Base-by-base conservation (phyloP, 768 basidiomycete genomes). In the Suillus alpinus region DNA sequence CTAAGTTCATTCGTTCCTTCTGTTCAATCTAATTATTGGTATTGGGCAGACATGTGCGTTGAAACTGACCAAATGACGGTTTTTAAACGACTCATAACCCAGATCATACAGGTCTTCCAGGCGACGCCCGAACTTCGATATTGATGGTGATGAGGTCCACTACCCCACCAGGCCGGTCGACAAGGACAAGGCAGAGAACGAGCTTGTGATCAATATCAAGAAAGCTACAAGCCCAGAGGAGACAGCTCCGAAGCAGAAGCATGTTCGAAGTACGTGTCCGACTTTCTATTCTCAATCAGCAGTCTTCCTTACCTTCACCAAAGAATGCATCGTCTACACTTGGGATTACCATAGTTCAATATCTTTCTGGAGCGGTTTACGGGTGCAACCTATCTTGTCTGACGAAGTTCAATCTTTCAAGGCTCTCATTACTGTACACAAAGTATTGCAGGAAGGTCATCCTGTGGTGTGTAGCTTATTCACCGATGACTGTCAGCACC, bases 351-450 rank as follows among this genome's bases (percentile, higher is more conserved):
- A 98, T 69, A 92, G 95, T 20, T 98, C 95, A 39, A 88, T 93
- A 67, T 95, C 95, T 6, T 98, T 98, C 73, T 99, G 97, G 97
- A 94, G 93, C 67, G 94, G 94, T 32, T 82, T 99, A 7, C 84
- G 97, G 34, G 97, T 98, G 2, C 96, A 98, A 65, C 97, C 97
- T 44, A 97, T 99, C 68, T 78, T 99, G 31, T 86, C 95, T 4
- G 97, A 99, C 74, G 97, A 99, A 78, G 86, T 98, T 0, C 95
- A 97, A 76, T 96, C 97, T 0, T 99, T 98, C 83, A 99, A 99
- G 75, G 92, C 92, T 2, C 84, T 99, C 65, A 98, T 99, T 65
- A 93, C 90, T 10, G 95, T 98, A 13, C 97, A 99, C 77, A 99
- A 99, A 77, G 88, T 99, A 46, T 74, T 99, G 39, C 97, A 99